A percentile compares a stretch with the other conserved stretches of the same genome.
phyloP scores from a whole-genome alignment of 805 yeast genomes.

The Scheffersomyces amazonensis region DNA sequence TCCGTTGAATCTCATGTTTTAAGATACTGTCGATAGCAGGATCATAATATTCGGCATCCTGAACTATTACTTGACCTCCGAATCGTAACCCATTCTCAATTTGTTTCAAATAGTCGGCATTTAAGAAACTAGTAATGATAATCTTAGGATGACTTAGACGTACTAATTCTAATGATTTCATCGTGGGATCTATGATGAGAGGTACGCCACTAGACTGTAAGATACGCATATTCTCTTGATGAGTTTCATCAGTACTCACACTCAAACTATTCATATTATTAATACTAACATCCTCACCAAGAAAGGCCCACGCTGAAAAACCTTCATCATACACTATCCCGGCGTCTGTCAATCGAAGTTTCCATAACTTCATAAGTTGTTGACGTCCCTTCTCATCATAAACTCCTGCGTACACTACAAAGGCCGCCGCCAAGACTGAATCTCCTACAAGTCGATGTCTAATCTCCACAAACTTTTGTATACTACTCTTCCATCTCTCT shows the following conservation, averaged over 20 bases:
- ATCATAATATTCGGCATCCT: conserved; percentile 79
- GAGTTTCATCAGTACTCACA: conserved; percentile 59
- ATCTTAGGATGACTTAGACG: too few species aligned
- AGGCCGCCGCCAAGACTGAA: conserved; percentile 60
- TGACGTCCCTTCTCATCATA: conserved; percentile 49
- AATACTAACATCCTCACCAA: conserved; percentile 39
- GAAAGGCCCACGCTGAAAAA: conserved; percentile 29
- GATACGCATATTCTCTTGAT: conserved; percentile 61
- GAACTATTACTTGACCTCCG: conserved; percentile 71
- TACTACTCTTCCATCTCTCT: conserved; percentile 67
- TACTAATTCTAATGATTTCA: too few species aligned
- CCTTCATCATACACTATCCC: conserved; percentile 36
- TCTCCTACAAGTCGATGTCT: conserved; percentile 59
- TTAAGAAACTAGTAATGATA: conserved; percentile 66
- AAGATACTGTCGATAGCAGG: conserved; percentile 68
- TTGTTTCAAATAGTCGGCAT: conserved; percentile 60
- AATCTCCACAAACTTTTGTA: conserved; percentile 46
- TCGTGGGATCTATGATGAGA: conserved; percentile 72
- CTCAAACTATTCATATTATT: conserved; percentile 53
- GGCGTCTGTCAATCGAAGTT: conserved; percentile 24
- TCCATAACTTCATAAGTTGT: conserved; percentile 33
- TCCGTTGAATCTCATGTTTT: conserved; percentile 53
- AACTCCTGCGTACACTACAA: conserved; percentile 57
- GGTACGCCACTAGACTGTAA: conserved; percentile 44
- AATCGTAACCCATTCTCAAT: conserved; percentile 80